Evolutionary conservation across 2,329 filamentous ascomycete species (phyloP), one percentile per base, ranked within the genome.

Genomic region (Fusarium sp.): DNA sequence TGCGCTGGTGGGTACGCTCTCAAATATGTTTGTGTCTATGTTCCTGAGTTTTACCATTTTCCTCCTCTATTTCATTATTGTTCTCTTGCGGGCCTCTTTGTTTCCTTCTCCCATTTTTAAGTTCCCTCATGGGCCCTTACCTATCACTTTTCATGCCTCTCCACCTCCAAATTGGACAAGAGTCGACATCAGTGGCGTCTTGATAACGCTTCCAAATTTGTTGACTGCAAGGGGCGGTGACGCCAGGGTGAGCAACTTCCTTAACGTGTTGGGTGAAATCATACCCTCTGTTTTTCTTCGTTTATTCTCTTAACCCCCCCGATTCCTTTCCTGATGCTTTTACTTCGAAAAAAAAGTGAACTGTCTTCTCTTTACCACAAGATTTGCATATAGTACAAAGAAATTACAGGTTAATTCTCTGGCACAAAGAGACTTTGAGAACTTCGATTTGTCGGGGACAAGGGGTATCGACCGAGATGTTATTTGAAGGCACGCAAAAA

Each of bases 401-500:
- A 50, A 34, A 46, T 53, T 50, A 39, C 49, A 36, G 24, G 45
- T 63, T 48, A 39, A 13, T 45, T 26, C 31, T 54, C 43, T 36
- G 43, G 49, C 22, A 49, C 26, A 28, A 42, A 56, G 55, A 52
- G 63, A 48, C 43, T 43, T 46, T 10, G 40, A 55, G 55, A 46
- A 48, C 22, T 39, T 34, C 50, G 46, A 40, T 48, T 33, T 50
- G 51, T 56, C 59, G 26, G 44, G 54, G 49, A 58, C 64, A 38
- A 58, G 54, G 33, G 56, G 39, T 56, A 57, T 65, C 58, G 59
- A 62, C 63, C 51, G 60, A 72, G 58, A 72, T 51, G 60, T 60
- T 71, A 49, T 52, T 63, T 51, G 60, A 55, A 71, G 55, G 58
- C 58, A 55, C 36, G 49, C 31, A 58, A 68, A 74, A 75, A 72